These are phyloP conservation scores for Fusarium falciforme DNA, from an alignment of 2,329 filamentous ascomycete genomes.

Conservation along the genomic window DNA sequence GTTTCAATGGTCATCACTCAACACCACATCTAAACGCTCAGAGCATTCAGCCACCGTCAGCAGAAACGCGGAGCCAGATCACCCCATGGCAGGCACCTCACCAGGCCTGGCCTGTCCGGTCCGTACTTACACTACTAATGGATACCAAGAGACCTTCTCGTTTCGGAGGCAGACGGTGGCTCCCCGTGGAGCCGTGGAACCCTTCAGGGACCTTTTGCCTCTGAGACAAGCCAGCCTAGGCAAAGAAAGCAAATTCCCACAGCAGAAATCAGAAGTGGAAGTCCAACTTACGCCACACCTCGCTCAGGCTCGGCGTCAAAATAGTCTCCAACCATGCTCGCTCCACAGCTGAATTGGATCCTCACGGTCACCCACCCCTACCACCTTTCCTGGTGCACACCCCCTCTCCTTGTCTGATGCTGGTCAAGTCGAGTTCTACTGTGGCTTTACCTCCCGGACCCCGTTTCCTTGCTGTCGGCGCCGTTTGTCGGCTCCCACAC, in stretches of 20 bases:
- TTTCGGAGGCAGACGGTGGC: slow-evolving; percentile 25
- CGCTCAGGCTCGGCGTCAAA: slow-evolving; percentile 33
- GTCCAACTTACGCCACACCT: slow-evolving; percentile 26
- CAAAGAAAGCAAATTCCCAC: slow-evolving; percentile 20
- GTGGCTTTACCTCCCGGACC: slow-evolving; percentile 36
- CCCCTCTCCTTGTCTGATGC: not conserved
- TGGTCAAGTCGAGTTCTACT: slow-evolving; percentile 11
- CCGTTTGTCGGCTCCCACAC: slow-evolving; percentile 29
- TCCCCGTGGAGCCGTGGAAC: slow-evolving; percentile 11
- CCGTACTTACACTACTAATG: not conserved
- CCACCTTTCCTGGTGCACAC: slow-evolving; percentile 17
- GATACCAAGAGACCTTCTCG: slow-evolving; percentile 12
- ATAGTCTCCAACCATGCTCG: slow-evolving; percentile 13
- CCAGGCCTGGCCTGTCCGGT: not conserved
- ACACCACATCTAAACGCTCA: not conserved
- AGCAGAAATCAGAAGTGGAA: slow-evolving; percentile 18
- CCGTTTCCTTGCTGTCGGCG: slow-evolving; percentile 29
- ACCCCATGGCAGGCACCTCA: not conserved
- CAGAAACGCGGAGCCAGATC: not conserved
- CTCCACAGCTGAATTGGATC: slow-evolving; percentile 8
- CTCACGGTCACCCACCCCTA: not conserved
- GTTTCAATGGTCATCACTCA: slow-evolving; percentile 15
- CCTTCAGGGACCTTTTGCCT: slow-evolving; percentile 20
- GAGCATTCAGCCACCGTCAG: not conserved
- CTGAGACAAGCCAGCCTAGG: slow-evolving; percentile 1